Evolutionary conservation across 2,329 filamentous ascomycete genomes (phyloP).

Genomic region (Talaromyces marneffei): DNA sequence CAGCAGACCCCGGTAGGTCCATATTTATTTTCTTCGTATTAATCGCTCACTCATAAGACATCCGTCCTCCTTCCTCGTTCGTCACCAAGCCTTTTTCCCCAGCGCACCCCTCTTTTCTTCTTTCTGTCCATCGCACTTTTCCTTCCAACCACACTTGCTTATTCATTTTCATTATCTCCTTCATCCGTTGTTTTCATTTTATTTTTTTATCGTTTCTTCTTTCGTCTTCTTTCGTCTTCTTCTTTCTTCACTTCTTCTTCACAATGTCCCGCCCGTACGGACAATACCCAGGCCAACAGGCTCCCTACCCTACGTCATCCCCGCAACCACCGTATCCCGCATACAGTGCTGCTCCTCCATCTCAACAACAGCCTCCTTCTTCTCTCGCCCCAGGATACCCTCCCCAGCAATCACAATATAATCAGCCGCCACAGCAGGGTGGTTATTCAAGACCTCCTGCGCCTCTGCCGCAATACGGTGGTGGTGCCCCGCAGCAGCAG

Average conservation of each 20-base stretch:
- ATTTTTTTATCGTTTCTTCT: conserved; percentile 8
- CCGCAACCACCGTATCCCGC: conserved; percentile 28
- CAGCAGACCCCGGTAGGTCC: conserved; percentile 30
- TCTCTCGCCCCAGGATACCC: conserved; percentile 34
- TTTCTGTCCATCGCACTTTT: background rate
- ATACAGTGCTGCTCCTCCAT: conserved; percentile 28
- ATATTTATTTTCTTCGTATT: background rate
- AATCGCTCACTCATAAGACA: background rate
- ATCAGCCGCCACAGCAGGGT: conserved; percentile 22
- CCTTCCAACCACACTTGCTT: background rate
- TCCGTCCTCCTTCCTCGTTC: conserved; percentile 12
- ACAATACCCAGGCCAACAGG: conserved; percentile 36
- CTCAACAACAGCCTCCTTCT: conserved; percentile 25
- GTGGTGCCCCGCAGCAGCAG: conserved; percentile 25
- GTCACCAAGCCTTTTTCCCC: background rate
- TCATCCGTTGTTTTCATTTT: conserved; percentile 6
- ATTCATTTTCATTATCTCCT: background rate
- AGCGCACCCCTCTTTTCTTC: conserved; percentile 1
- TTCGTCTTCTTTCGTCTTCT: conserved; percentile 11
- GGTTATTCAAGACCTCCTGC: conserved; percentile 40
- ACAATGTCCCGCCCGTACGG: conserved; percentile 34
- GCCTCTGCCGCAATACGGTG: conserved; percentile 35
- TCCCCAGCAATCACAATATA: conserved; percentile 12
- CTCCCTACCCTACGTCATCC: conserved; percentile 31
- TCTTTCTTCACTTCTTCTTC: conserved; percentile 14